Evolutionary conservation across 2,329 filamentous ascomycete genomes (phyloP).

Genomic region (Ceratocystis colombiana): DNA sequence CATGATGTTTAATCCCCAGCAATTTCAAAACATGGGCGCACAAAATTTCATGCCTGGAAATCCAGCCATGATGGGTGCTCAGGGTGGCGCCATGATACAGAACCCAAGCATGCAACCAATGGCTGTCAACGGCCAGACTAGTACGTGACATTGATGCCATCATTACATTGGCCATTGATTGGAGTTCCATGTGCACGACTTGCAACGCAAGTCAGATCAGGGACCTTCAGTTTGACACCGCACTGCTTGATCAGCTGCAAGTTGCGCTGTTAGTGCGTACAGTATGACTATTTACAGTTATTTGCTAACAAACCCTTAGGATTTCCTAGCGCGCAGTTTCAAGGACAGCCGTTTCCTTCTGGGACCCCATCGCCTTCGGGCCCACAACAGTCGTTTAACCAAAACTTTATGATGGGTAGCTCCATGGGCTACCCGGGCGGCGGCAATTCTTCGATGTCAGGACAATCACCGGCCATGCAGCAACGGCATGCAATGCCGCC

Average conservation of each 20-base stretch:
- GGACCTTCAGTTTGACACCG: neutral
- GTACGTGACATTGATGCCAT: neutral
- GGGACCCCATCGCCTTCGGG: slow-evolving; percentile 18
- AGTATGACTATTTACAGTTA: neutral
- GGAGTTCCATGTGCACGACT: neutral
- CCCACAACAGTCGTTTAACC: slow-evolving; percentile 26
- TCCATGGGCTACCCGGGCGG: slow-evolving; percentile 40
- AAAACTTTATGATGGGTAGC: slow-evolving; percentile 30
- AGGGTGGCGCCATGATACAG: slow-evolving; percentile 52
- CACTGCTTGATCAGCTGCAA: too few relatives aligned
- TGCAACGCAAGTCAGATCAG: neutral
- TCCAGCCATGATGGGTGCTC: slow-evolving; percentile 46
- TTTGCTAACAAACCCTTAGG: slow-evolving; percentile 17
- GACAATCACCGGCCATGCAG: slow-evolving; percentile 48
- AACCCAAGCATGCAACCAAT: slow-evolving; percentile 50
- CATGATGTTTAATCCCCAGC: slow-evolving; percentile 25
- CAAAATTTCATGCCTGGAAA: slow-evolving; percentile 42
- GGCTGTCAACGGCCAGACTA: slow-evolving; percentile 41
- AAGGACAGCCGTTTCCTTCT: slow-evolving; percentile 18
- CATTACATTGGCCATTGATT: neutral
- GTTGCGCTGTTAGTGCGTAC: neutral
- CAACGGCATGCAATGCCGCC: slow-evolving; percentile 44
- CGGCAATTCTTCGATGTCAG: slow-evolving; percentile 43
- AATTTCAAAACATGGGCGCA: slow-evolving; percentile 36
- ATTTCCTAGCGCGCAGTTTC: slow-evolving; percentile 21